Evolutionary conservation across 2,329 filamentous ascomycete genomes (phyloP), one percentile per base, ranked within the genome.

Genomic region (Ceratocystis albifundus): DNA sequence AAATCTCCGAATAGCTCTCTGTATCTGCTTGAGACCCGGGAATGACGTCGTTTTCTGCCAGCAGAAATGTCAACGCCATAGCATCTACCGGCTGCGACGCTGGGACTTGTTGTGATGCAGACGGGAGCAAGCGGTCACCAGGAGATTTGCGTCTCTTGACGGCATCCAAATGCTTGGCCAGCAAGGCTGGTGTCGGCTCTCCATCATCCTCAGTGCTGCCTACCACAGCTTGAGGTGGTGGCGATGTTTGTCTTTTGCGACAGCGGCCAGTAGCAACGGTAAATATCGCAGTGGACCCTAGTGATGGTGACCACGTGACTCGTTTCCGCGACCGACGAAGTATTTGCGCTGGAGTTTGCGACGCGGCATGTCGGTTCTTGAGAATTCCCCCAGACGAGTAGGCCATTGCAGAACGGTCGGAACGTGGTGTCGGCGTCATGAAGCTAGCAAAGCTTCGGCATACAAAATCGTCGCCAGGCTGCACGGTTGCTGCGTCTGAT

Each of bases 1-100:
- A 65, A 3, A 65, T 44, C 3, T 67, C 66, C 6, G 66, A 41
- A 30, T 67, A 67, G 20, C 55, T 64, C 20, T 67, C 66, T 6
- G 55, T 65, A 12, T 67, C 66, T 44, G 53, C 62, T 55, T 65
- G 50, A 28, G 62, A 67, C 32, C 66, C 66, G 2, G 62, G 61
- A 25, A 69, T 68, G 30, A 57, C 71, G 15, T 68, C 66, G 68
- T 68, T 65, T 68, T 82, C 80, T 4, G 78, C 80, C n/a, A 75
- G 72, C 32, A 77, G 72, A 67, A 82, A 83, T 5, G 78, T 77
- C 67, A 79, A 74, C 0, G 80, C 80, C 77, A 82, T 81, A 5
- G 78, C 80, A 65, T 73, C 75, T 17, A 79, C 69, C 0, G 71
- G 71, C 5, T 78, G 77, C 41, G 78, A 81, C 45, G 73, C 69